phyloP scores from a whole-genome alignment of 257 asterid species.

The Apocynum venetum region DNA sequence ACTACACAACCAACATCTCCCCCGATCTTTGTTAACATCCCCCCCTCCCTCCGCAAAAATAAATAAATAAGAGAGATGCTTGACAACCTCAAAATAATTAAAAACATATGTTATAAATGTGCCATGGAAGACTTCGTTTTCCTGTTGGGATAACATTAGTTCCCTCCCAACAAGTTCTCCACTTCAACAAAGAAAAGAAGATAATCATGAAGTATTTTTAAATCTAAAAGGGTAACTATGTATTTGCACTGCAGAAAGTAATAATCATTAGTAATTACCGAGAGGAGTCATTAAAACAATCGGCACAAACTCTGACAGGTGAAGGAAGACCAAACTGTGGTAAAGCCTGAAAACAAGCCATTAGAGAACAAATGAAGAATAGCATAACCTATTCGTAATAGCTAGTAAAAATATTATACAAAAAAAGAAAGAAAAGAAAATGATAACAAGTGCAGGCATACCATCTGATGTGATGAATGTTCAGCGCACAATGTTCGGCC shows the following conservation, averaged over 20 bases:
- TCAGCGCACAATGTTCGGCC: conserved; percentile 94
- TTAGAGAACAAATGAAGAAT: conserved; percentile 3
- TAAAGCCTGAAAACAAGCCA: conserved; percentile 59
- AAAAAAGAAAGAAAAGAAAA: no score
- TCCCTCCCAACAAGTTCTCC: not conserved
- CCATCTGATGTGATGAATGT: conserved; percentile 91
- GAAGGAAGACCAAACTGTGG: conserved; percentile 88
- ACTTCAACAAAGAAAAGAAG: not conserved
- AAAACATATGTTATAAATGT: not conserved
- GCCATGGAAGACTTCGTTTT: not conserved
- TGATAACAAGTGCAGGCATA: conserved; percentile 19
- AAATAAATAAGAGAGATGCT: not conserved
- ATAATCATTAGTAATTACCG: conserved; percentile 47
- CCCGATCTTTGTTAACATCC: not conserved
- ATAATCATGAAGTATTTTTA: not conserved
- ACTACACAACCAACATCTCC: not conserved
- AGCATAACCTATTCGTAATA: conserved; percentile 2
- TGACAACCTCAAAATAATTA: not conserved
- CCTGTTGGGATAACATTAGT: not conserved
- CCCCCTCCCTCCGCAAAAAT: not conserved
- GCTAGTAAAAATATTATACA: not conserved
- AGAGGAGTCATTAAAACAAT: conserved; percentile 75
- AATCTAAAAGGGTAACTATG: not conserved
- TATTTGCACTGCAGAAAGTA: not conserved
- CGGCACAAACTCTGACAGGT: conserved; percentile 86